Conservation (phyloP, 768 basidiomycete genomes). For the Lactarius quietus region DNA sequence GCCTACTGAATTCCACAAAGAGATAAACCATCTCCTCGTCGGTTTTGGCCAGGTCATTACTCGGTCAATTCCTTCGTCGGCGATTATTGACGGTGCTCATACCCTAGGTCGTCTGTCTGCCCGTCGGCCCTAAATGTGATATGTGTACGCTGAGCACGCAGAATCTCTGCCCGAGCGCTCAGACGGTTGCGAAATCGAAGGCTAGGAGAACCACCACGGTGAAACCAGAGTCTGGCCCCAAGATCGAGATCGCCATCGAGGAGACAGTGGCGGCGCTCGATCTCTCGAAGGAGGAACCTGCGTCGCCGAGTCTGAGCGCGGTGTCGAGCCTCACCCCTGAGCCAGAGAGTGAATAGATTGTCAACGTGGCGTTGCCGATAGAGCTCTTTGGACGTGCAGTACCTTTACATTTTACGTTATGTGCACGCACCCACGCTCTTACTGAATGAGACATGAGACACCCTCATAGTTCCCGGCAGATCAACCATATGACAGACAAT, state of each 20-base stretch:
- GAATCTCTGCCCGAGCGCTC: constrained; percentile 66
- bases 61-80: not conserved
- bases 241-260: constrained; percentile 41
- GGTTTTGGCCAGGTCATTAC: constrained; percentile 74
- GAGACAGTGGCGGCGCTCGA: constrained; percentile 17
- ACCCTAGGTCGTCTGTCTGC: constrained; percentile 59
- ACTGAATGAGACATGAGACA: not conserved
- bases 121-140: constrained; percentile 62
- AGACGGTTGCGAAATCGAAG: constrained; percentile 30
- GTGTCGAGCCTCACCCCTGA: constrained; percentile 16
- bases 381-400: not conserved
- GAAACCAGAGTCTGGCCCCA: constrained; percentile 32
- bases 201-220: constrained; percentile 7
- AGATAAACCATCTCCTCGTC: constrained; percentile 79
- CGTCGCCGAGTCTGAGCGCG: constrained; percentile 9
- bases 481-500: not conserved
- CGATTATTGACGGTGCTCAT: not conserved
- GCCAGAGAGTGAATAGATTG: constrained; percentile 11
- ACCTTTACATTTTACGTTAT: not conserved
- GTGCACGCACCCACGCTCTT: not conserved
- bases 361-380: not conserved
- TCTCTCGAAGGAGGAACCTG: constrained; percentile 8
- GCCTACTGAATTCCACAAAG: constrained; percentile 62
- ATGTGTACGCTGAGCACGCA: constrained; percentile 53
- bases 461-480: too few relatives aligned